Evolutionary conservation across 805 yeast genomes (phyloP).

Genomic region (Hyphopichia homilentoma): DNA sequence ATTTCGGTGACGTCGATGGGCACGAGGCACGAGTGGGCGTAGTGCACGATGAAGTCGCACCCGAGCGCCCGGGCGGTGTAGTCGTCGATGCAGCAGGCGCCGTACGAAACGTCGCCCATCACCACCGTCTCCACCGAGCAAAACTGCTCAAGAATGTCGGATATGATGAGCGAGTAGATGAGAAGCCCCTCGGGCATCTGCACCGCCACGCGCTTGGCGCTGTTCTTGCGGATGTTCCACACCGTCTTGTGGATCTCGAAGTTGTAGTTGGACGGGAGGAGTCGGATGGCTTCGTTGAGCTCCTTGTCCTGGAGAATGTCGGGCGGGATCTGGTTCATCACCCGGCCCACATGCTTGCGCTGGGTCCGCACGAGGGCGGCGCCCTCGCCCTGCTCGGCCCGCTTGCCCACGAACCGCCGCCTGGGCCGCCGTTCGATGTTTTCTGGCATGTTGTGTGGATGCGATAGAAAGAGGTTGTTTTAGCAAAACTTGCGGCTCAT

Average conservation of each 20-base stretch:
- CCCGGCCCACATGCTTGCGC: conserved; percentile 46
- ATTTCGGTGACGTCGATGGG: conserved; percentile 91
- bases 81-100: conserved; percentile 98
- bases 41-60: conserved; percentile 92
- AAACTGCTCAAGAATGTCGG: conserved; percentile 90
- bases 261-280: conserved; percentile 88
- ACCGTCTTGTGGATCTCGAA: conserved; percentile 95
- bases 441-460: no score
- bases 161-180: conserved; percentile 81
- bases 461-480: not conserved
- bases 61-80: conserved; percentile 89
- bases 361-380: conserved; percentile 23
- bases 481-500: no score
- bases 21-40: conserved; percentile 95
- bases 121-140: conserved; percentile 83
- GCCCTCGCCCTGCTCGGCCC: conserved; percentile 15
- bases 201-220: conserved; percentile 80
- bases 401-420: conserved; percentile 61
- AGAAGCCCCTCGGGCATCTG: conserved; percentile 98
- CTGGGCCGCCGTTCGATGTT: conserved; percentile 27
- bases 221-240: conserved; percentile 79
- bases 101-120: conserved; percentile 98
- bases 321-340: conserved; percentile 82
- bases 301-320: conserved; percentile 79
- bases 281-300: conserved; percentile 74